A percentile compares a stretch with the other conserved stretches of the same genome.
Conservation (phyloP, 495 filamentous ascomycete species). For the Tuber borchii region DNA sequence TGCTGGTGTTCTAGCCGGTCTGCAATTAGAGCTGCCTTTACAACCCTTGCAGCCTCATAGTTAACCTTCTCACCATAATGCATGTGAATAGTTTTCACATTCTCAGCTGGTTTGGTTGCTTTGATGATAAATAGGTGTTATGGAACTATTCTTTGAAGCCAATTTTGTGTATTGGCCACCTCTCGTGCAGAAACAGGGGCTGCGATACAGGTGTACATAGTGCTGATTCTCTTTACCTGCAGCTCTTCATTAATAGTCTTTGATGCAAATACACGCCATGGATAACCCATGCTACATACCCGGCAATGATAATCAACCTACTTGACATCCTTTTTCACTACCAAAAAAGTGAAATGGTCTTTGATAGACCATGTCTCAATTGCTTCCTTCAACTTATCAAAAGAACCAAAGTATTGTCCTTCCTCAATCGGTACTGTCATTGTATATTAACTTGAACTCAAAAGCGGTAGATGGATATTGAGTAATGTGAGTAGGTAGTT, state of each 20-base stretch:
- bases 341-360: not conserved
- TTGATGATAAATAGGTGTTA: constrained; percentile 27
- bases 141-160: constrained; percentile 26
- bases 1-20: not conserved
- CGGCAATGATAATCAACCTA: constrained; percentile 4
- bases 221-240: not conserved
- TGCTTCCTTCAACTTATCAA: not conserved
- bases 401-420: not conserved
- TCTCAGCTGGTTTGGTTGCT: constrained; percentile 23
- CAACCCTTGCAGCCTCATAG: constrained; percentile 23
- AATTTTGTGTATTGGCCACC: constrained; percentile 25
- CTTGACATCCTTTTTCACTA: not conserved
- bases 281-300: not conserved
- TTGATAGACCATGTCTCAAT: constrained; percentile 4
- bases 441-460: not conserved
- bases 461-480: too few species aligned
- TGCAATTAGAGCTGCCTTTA: constrained; percentile 14
- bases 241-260: not conserved
- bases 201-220: constrained; percentile 6
- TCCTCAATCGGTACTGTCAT: not conserved
- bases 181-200: constrained; percentile 15
- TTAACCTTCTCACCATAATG: constrained; percentile 26
- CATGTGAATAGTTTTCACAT: constrained; percentile 21
- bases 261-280: constrained; percentile 16
- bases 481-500: too few species aligned